Evolutionary conservation across 1,284 basidiomycete species (phyloP).

Genomic region (Sporisorium iseilematis-ciliati): DNA sequence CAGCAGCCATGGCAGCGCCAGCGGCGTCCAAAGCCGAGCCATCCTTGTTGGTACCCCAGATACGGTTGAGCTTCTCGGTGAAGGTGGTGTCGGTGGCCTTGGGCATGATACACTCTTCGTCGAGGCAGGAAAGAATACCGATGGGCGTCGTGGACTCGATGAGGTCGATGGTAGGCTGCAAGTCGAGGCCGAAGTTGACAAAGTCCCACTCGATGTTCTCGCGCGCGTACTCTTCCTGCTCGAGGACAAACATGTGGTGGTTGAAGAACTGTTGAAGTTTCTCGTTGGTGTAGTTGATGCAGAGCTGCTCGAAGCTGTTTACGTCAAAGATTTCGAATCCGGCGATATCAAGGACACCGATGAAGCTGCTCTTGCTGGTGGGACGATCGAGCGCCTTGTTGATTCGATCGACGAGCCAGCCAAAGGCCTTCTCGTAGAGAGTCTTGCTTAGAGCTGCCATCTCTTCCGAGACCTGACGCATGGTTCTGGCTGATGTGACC

Average conservation of each 20-base stretch:
- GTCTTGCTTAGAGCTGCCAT: slow-evolving; percentile 93
- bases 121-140: slow-evolving; percentile 91
- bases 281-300: slow-evolving; percentile 97
- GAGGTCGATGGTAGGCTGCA: slow-evolving; percentile 98
- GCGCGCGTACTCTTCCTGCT: slow-evolving; percentile 97
- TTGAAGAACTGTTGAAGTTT: slow-evolving; percentile 75
- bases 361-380: slow-evolving; percentile 89
- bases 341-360: slow-evolving; percentile 98
- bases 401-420: slow-evolving; percentile 91
- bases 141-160: slow-evolving; percentile 84
- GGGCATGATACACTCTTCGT: slow-evolving; percentile 99
- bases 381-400: slow-evolving; percentile 94
- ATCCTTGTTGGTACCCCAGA: slow-evolving; percentile 64
- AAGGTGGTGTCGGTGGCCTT: slow-evolving; percentile 95
- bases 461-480: slow-evolving; percentile 93
- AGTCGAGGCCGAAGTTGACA: slow-evolving; percentile 96
- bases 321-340: slow-evolving; percentile 90
- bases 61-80: slow-evolving; percentile 82
- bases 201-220: slow-evolving; percentile 99
- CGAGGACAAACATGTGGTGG: slow-evolving; percentile 99
- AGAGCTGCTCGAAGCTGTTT: slow-evolving; percentile 88
- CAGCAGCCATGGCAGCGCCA: slow-evolving; percentile 54
- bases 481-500: slow-evolving; percentile 92
- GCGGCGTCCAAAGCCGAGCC: slow-evolving; percentile 54
- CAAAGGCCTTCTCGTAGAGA: slow-evolving; percentile 96